phyloP scores from a whole-genome alignment of 2,329 filamentous ascomycete species.

The Aspergillus pseudotamarii region DNA sequence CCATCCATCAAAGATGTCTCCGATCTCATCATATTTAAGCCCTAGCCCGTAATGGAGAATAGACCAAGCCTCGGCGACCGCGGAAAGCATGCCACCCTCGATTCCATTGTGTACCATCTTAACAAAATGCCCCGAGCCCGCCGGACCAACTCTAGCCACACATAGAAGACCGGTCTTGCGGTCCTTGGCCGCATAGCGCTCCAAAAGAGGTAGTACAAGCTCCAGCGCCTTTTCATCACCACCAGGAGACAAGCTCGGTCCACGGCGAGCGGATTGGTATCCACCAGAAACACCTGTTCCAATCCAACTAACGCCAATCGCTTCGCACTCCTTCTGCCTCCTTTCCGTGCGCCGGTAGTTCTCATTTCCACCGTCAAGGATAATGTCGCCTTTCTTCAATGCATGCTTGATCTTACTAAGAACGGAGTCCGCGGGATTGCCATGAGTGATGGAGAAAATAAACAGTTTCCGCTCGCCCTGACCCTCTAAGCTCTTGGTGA shows the following conservation, averaged over 20 bases:
- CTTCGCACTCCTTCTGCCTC: slow-evolving; percentile 59
- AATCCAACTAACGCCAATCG: slow-evolving; percentile 65
- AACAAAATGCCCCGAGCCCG: slow-evolving; percentile 69
- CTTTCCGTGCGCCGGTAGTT: slow-evolving; percentile 66
- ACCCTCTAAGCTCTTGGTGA: slow-evolving; percentile 37
- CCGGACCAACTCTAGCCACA: slow-evolving; percentile 62
- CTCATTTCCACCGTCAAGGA: slow-evolving; percentile 71
- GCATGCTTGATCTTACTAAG: slow-evolving; percentile 49
- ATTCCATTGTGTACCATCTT: slow-evolving; percentile 79
- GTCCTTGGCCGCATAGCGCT: slow-evolving; percentile 65
- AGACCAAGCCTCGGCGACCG: slow-evolving; percentile 66
- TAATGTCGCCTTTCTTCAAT: slow-evolving; percentile 64
- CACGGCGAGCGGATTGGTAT: slow-evolving; percentile 67
- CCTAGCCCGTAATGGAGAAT: slow-evolving; percentile 63
- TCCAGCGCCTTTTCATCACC: slow-evolving; percentile 62
- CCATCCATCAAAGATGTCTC: slow-evolving; percentile 63
- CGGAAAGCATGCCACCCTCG: slow-evolving; percentile 70
- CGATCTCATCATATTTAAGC: slow-evolving; percentile 63
- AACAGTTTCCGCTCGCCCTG: slow-evolving; percentile 37
- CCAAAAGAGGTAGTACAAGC: slow-evolving; percentile 62
- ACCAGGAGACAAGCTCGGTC: slow-evolving; percentile 69
- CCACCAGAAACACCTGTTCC: slow-evolving; percentile 71
- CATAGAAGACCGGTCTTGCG: slow-evolving; percentile 59
- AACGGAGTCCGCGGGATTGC: slow-evolving; percentile 40
- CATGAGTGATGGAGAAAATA: slow-evolving; percentile 46